Evolutionary conservation across 2,329 filamentous ascomycete species (phyloP).

Genomic region (Chrysoporthe cubensis): DNA sequence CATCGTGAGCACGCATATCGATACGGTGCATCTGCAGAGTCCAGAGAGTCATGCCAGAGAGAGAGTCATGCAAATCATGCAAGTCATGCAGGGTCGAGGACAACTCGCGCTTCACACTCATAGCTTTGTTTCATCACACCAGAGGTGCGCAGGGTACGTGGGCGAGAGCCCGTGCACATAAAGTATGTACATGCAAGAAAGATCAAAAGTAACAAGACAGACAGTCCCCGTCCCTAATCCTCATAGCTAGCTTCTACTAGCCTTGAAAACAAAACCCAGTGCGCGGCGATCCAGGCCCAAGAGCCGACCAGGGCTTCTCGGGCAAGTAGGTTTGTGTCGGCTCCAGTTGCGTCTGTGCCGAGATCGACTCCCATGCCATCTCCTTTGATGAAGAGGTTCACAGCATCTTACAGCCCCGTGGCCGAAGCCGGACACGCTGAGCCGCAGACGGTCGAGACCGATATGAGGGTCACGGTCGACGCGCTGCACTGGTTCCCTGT

Average conservation of each 20-base stretch:
- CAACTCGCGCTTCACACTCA: neutral
- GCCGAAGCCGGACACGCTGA: slow-evolving; percentile 12
- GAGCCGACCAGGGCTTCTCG: slow-evolving; percentile 9
- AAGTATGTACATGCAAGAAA: slow-evolving; percentile 16
- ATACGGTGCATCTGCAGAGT: too few relatives aligned
- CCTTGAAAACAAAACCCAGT: neutral
- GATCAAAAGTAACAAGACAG: neutral
- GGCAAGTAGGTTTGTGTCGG: neutral
- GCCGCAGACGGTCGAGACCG: slow-evolving; percentile 25
- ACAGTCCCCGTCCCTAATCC: neutral
- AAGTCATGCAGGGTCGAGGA: neutral
- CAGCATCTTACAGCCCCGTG: slow-evolving; percentile 6
- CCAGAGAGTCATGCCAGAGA: neutral
- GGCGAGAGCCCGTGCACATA: neutral
- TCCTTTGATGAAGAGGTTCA: neutral
- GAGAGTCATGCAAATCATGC: neutral
- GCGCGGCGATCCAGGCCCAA: neutral
- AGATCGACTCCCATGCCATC: neutral
- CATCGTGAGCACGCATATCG: neutral
- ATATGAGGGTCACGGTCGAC: slow-evolving; percentile 25
- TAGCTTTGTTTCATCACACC: neutral
- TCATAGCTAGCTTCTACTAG: neutral
- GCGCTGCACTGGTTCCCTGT: slow-evolving; percentile 21
- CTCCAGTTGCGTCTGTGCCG: neutral
- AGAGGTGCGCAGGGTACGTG: neutral